Conservation (phyloP, 2,329 filamentous ascomycete species). For the Nakataea oryzae region DNA sequence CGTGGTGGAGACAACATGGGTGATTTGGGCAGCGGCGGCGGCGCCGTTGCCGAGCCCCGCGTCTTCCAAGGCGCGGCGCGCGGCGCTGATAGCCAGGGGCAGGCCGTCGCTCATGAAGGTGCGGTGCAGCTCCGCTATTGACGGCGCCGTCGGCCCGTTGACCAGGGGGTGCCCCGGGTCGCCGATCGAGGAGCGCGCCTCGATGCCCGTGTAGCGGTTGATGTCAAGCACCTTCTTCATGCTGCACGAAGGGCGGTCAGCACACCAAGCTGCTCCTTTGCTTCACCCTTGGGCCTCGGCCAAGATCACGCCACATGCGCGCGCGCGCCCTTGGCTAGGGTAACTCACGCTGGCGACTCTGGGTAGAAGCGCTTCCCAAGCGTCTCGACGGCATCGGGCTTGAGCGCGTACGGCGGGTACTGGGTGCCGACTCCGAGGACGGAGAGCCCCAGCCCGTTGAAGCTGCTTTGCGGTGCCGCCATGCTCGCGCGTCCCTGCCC, state of each 20-base stretch:
- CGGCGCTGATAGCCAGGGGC: constrained; percentile 43
- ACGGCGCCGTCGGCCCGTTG: constrained; percentile 42
- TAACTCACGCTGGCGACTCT: constrained; percentile 44
- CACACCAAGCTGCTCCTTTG: neutral
- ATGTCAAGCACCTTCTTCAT: constrained; percentile 54
- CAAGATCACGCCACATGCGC: neutral
- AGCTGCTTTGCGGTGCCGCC: constrained; percentile 23
- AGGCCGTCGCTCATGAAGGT: constrained; percentile 47
- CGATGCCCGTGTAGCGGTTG: constrained; percentile 56
- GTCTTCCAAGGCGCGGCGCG: constrained; percentile 44
- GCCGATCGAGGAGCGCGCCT: constrained; percentile 51
- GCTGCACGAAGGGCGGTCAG: constrained; percentile 20
- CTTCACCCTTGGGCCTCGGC: no score
- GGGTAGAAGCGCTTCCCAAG: constrained; percentile 48
- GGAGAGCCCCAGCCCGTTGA: constrained; percentile 45
- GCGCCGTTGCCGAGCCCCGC: constrained; percentile 29
- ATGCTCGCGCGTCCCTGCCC: neutral
- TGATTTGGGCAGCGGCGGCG: constrained; percentile 35
- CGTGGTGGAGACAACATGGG: constrained; percentile 57
- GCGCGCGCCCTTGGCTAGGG: neutral
- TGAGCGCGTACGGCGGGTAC: constrained; percentile 47
- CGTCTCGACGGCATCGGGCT: constrained; percentile 36
- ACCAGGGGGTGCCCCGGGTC: constrained; percentile 49
- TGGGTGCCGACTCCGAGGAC: constrained; percentile 48
- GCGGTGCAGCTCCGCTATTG: constrained; percentile 43